Percentiles rank a stretch among this genome's conserved stretches.
Conservation (phyloP, 345 rosid species). For the Euphorbia pulcherrima region DNA sequence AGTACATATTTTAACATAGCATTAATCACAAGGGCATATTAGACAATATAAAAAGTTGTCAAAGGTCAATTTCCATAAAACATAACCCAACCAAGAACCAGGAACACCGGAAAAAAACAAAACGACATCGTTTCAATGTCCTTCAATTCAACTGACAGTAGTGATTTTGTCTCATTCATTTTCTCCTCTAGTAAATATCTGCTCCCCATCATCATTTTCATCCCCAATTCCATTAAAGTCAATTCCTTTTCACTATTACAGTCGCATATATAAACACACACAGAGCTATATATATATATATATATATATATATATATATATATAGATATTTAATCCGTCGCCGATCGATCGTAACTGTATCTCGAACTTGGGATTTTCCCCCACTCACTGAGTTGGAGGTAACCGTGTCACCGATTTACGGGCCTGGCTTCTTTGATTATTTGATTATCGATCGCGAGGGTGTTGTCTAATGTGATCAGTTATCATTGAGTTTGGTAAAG, state of each 20-base stretch:
- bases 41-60: neutral
- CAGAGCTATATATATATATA: too few species aligned
- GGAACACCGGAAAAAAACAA: neutral
- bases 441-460: neutral
- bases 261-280: neutral
- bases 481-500: neutral
- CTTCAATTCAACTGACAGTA: neutral
- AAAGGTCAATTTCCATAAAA: too few species aligned
- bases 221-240: slow-evolving; percentile 1
- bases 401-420: slow-evolving; percentile 3
- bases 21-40: slow-evolving; percentile 13
- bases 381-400: neutral
- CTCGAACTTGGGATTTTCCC: neutral
- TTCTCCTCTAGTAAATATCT: slow-evolving; percentile 11
- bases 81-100: too few species aligned
- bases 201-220: slow-evolving; percentile 11
- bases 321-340: too few species aligned
- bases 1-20: slow-evolving; percentile 15
- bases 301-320: too few species aligned
- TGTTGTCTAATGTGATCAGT: slow-evolving; percentile 9
- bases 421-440: neutral
- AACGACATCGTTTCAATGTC: slow-evolving; percentile 22
- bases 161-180: slow-evolving; percentile 15
- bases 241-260: neutral
- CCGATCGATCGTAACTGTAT: slow-evolving; percentile 14